Evolutionary conservation across 2,329 filamentous ascomycete species (phyloP), one percentile per base, ranked within the genome.

Genomic region (Curvularia lunata): DNA sequence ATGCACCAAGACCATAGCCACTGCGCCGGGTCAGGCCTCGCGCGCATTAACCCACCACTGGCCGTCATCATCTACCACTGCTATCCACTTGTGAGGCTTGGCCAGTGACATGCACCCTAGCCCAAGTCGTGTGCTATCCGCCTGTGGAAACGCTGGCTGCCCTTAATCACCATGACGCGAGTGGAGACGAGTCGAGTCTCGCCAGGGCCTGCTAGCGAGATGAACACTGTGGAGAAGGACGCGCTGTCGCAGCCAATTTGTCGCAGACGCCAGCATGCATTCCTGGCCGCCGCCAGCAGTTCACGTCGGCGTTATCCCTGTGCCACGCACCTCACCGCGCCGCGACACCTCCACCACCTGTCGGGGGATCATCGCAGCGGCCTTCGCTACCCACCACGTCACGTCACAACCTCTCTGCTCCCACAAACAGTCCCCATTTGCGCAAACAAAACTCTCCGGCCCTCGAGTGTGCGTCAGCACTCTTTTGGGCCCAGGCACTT

Each of bases 161-260:
- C 52, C 54, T 56, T 53, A 57, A 61, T 59, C 56, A 59, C 59
- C 43, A 66, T 66, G 65, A 66, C 62, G 65, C 58, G 48, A 42
- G 61, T 69, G 66, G 70, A 70, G 67, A 73, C 71, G 64, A 68
- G 60, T 58, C 60, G 58, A 61, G 48, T 54, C 56, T 55, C 49
- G 54, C 62, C 62, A 58, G 66, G 59, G 64, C 61, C 41, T 42
- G 51, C 69, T 73, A 75, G 73, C 74, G 74, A 76, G 64, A 76
- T 76, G 72, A 76, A 67, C 62, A 62, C 51, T 73, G 72, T 74
- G 72, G 72, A 75, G 71, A 72, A 73, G 71, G 72, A 71, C 69
- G 66, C 67, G 65, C 61, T 52, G 56, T 62, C 55, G 67, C 65
- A 64, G 70, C 66, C 66, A 65, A 64, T 61, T 68, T 64, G 70